phyloP scores from a whole-genome alignment of 2,329 filamentous ascomycete species.

The Lasiodiplodia sp. region DNA sequence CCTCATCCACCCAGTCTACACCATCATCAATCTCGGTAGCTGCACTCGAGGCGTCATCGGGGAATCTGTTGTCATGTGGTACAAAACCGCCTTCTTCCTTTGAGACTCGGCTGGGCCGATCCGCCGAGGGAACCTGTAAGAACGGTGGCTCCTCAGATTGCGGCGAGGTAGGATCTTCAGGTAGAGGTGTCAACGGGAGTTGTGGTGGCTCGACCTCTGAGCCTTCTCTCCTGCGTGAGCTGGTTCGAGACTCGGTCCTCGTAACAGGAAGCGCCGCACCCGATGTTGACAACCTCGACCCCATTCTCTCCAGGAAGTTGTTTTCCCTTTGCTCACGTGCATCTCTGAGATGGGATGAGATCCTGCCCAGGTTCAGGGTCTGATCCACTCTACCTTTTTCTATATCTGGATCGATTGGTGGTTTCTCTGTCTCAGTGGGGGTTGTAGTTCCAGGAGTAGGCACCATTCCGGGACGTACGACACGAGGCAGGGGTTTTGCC shows the following conservation, averaged over 20 bases:
- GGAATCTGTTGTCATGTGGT: constrained; percentile 28
- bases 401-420: constrained; percentile 45
- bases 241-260: neutral
- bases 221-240: constrained; percentile 13
- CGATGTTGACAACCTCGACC: constrained; percentile 1
- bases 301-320: constrained; percentile 27
- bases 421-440: constrained; percentile 42
- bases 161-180: neutral
- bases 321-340: constrained; percentile 47
- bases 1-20: constrained; percentile 49
- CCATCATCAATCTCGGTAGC: constrained; percentile 45
- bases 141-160: neutral
- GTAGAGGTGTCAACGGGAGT: constrained; percentile 2
- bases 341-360: constrained; percentile 56
- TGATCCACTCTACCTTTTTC: constrained; percentile 53
- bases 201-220: neutral
- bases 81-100: neutral
- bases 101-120: neutral
- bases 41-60: constrained; percentile 37
- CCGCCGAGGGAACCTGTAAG: neutral
- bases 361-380: constrained; percentile 48
- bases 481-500: constrained; percentile 62
- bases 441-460: constrained; percentile 50
- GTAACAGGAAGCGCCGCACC: neutral
- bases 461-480: constrained; percentile 62